Evolutionary conservation across 371 early-diverging fungal species (phyloP).

Genomic region (Umbelopsis sp.): DNA sequence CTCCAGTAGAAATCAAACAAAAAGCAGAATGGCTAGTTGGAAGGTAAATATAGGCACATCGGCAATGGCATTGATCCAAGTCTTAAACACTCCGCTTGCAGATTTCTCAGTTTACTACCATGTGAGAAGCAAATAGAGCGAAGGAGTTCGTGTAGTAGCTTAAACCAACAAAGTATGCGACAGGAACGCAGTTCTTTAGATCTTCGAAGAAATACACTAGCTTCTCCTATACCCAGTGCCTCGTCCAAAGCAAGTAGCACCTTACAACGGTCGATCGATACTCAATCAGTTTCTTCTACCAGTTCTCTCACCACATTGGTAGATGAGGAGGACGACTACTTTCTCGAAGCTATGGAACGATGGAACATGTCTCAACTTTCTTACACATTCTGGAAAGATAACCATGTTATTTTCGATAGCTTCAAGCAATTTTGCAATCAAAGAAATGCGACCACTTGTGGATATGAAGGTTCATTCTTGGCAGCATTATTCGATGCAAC

Average conservation of each 20-base stretch:
- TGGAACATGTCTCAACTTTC: constrained; percentile 50
- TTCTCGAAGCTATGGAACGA: constrained; percentile 53
- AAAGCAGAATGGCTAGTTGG: constrained; percentile 54
- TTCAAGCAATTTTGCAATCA: constrained; percentile 6
- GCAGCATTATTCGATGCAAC: constrained; percentile 50
- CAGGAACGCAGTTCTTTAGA: constrained; percentile 9
- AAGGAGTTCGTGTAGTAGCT: constrained; percentile 46
- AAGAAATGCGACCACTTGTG: neutral
- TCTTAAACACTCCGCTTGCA: constrained; percentile 36
- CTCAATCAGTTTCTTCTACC: constrained; percentile 19
- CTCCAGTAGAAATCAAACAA: constrained; percentile 38
- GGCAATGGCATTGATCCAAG: constrained; percentile 31
- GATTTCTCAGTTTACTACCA: constrained; percentile 40
- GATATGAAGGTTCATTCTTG: constrained; percentile 51
- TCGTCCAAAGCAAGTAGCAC: constrained; percentile 19
- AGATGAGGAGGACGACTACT: constrained; percentile 53
- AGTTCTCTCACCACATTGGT: constrained; percentile 40
- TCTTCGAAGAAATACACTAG: constrained; percentile 19
- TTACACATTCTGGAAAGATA: constrained; percentile 46
- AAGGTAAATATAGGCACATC: constrained; percentile 32
- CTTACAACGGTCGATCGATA: constrained; percentile 11
- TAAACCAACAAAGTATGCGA: constrained; percentile 37
- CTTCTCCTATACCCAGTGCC: constrained; percentile 1
- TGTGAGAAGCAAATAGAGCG: constrained; percentile 53
- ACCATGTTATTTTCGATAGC: constrained; percentile 19